A percentile compares a stretch with the other conserved stretches of the same genome.
phyloP scores from a whole-genome alignment of 2,329 filamentous ascomycete genomes.

The Neopestalotiopsis clavispora region DNA sequence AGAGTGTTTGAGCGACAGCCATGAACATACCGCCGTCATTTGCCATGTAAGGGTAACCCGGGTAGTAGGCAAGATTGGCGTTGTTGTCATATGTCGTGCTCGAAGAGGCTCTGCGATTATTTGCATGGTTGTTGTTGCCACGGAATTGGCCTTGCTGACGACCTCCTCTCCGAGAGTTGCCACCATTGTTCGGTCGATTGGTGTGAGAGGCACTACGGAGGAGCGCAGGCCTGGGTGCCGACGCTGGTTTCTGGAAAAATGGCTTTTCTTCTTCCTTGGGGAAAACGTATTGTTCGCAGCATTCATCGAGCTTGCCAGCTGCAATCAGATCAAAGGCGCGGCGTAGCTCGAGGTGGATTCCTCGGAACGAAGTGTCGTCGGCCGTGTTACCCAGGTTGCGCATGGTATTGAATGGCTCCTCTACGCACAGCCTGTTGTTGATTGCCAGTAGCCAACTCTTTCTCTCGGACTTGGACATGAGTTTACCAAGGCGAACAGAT shows the following conservation, averaged over 20 bases:
- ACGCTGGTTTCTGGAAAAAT: constrained; percentile 61
- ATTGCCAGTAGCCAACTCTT: constrained; percentile 76
- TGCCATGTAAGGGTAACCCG: constrained; percentile 45
- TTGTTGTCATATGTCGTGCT: constrained; percentile 57
- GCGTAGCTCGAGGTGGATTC: constrained; percentile 87
- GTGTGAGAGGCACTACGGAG: constrained; percentile 67
- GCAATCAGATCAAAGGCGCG: constrained; percentile 85
- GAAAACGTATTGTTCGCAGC: constrained; percentile 86
- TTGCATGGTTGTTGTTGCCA: constrained; percentile 50
- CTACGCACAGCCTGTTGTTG: constrained; percentile 89
- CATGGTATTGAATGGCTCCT: constrained; percentile 91
- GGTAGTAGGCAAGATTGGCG: constrained; percentile 42
- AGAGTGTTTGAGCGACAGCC: constrained; percentile 47
- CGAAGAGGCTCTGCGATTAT: constrained; percentile 55
- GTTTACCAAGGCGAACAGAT: constrained; percentile 81
- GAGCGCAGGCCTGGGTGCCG: constrained; percentile 59
- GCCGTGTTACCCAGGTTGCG: constrained; percentile 96
- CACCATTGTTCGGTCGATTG: constrained; percentile 51
- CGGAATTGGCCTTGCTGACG: constrained; percentile 44
- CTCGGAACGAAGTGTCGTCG: constrained; percentile 91
- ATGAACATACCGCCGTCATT: constrained; percentile 57
- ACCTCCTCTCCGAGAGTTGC: constrained; percentile 53
- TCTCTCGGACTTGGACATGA: constrained; percentile 83
- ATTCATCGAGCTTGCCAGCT: constrained; percentile 78
- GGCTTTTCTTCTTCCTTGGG: constrained; percentile 76